These are phyloP conservation scores for Solanum chiquidenum DNA, from an alignment of 257 asterid genomes.

Conservation along the genomic window DNA sequence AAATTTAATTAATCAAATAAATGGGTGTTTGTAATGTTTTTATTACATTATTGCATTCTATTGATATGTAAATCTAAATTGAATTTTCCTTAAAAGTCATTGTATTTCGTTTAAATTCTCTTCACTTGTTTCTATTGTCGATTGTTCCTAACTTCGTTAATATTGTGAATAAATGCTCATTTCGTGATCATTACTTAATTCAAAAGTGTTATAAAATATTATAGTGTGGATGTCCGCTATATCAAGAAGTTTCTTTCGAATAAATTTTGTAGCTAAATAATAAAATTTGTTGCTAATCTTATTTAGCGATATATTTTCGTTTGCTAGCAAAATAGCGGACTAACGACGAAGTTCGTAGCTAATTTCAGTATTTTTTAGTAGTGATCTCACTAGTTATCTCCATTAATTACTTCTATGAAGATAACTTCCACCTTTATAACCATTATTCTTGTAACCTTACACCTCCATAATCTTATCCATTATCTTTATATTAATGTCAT, in stretches of 20 bases:
- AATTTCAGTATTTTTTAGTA: too few relatives aligned
- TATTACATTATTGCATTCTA: neutral
- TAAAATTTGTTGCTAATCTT: too few relatives aligned
- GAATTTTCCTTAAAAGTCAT: too few relatives aligned
- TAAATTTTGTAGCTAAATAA: too few relatives aligned
- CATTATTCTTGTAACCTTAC: too few relatives aligned
- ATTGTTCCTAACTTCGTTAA: neutral
- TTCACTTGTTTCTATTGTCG: neutral
- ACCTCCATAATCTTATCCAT: too few relatives aligned
- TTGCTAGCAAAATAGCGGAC: neutral
- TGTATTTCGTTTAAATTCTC: too few relatives aligned
- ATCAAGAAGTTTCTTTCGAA: too few relatives aligned
- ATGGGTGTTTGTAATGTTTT: neutral
- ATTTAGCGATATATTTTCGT: neutral
- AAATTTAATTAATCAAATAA: too few relatives aligned
- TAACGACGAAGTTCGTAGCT: neutral
- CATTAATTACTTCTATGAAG: neutral
- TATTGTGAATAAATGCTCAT: too few relatives aligned
- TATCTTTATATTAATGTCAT: too few relatives aligned
- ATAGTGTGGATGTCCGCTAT: neutral
- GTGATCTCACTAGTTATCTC: neutral
- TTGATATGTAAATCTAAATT: too few relatives aligned
- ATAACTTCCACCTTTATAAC: neutral
- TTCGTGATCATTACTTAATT: neutral
- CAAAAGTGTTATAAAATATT: neutral